Evolutionary conservation across 805 yeast genomes (phyloP), one percentile per base, ranked within the genome.

Genomic region (Scheffersomyces stipitis): DNA sequence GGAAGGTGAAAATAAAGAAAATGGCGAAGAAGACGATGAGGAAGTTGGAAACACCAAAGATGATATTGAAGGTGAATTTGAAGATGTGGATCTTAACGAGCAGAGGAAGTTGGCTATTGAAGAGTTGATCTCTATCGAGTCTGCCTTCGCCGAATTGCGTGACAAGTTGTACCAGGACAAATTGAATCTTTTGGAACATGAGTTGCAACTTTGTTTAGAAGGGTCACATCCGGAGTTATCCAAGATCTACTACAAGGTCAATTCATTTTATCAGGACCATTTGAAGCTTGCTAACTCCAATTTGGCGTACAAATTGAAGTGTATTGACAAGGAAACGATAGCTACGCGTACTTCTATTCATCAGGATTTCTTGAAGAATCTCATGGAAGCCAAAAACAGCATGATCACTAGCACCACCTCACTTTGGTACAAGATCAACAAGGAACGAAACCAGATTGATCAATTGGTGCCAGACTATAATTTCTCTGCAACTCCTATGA

Each of bases 221-320:
- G 96, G 96, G 9, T 77, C 88, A 15, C 99, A 93, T 60, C 98
- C 98, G 0, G 96, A 90, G 50, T 73, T 91, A 37, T 75, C 86
- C 26, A 73, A 77, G 32, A 83, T 85, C 36, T 79, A 84, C 57
- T 75, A 74, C 49, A 78, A 80, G 59, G 80, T 93, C 34, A 85
- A 83, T 40, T 76, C 78, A 29, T 80, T 83, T 46, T 81, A 88
- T 46, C 87, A 87, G 46, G 81, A 80, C 40, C 83, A 81, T 56
- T 64, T 89, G 17, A 68, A 54, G 38, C 47, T 62, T 38, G 71
- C 74, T 31, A 64, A 69, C 42, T 53, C 62, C 36, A 69, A 69
- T 30, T 52, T 69, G 36, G 58, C 58, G 45, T 89, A 88, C 61
- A 82, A 81, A 51, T 65, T 87, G 37, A 74, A 78, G 49, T 82